Percentiles rank a stretch among this genome's conserved stretches.
These are phyloP conservation scores for Phenoliferia sp. DNA, from an alignment of 1,284 basidiomycete species.

Conservation along the genomic window DNA sequence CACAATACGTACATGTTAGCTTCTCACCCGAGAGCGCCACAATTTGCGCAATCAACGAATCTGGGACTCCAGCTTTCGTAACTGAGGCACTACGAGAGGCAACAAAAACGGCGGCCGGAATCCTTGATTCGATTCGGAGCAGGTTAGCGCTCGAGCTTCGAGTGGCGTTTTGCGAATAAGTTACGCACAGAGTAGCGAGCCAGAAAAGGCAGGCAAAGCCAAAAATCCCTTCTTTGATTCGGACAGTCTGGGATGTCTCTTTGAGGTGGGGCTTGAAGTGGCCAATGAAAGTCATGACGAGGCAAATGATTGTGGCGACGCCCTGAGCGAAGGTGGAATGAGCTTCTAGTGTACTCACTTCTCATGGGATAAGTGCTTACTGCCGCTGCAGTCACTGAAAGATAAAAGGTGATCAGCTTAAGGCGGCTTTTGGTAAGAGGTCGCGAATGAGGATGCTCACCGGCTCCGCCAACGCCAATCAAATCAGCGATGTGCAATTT, in stretches of 20 bases:
- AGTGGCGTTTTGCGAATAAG: not conserved
- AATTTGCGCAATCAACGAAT: conserved; percentile 9
- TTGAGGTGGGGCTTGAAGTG: conserved; percentile 5
- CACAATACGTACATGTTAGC: not conserved
- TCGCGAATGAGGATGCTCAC: no score
- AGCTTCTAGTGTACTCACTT: no score
- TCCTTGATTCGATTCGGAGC: not conserved
- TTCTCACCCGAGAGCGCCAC: conserved; percentile 11
- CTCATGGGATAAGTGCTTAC: no score
- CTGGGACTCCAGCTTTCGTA: conserved; percentile 16
- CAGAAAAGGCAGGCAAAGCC: conserved; percentile 12
- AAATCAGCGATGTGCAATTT: no score
- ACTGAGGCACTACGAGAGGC: conserved; percentile 7
- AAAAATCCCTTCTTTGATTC: conserved; percentile 28
- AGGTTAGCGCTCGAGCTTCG: not conserved
- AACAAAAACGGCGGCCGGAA: conserved; percentile 18
- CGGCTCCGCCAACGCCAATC: no score
- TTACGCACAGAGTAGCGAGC: conserved; percentile 11
- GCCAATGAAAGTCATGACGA: conserved; percentile 9
- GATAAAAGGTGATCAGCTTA: no score
- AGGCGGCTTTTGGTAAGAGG: no score
- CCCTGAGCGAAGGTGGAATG: conserved; percentile 3
- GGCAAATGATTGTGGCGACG: conserved; percentile 12
- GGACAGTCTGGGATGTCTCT: conserved; percentile 24
- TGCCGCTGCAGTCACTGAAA: no score